Percentiles rank a stretch among this genome's conserved stretches.
phyloP scores from a whole-genome alignment of 345 rosid genomes.

The Acer campestre region DNA sequence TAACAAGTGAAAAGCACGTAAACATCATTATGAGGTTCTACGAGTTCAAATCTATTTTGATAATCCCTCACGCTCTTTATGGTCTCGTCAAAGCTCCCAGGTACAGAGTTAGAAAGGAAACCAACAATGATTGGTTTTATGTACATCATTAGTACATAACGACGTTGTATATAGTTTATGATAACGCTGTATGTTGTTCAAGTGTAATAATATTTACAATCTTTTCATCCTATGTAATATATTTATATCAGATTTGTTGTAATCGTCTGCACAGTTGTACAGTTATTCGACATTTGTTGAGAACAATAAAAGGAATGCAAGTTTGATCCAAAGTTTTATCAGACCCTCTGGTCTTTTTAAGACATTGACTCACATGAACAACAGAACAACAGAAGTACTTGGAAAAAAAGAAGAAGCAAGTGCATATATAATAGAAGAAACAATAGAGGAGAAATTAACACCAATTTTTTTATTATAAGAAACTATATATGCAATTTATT shows the following conservation, averaged over 20 bases:
- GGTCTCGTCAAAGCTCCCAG: slow-evolving; percentile 27
- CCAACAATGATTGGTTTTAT: background rate
- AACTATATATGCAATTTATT: background rate
- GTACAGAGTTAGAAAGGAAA: background rate
- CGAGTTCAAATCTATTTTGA: slow-evolving; percentile 54
- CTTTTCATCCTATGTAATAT: background rate
- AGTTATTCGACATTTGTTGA: background rate
- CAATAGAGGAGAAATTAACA: background rate
- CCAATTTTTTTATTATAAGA: background rate
- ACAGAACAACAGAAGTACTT: background rate
- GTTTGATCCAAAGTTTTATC: background rate
- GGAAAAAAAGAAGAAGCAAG: background rate
- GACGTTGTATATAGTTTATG: slow-evolving; percentile 9
- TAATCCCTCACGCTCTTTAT: slow-evolving; percentile 33
- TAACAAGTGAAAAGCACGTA: background rate
- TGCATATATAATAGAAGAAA: background rate
- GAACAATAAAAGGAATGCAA: background rate
- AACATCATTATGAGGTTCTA: slow-evolving; percentile 66
- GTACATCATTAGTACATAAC: background rate
- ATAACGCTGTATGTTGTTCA: slow-evolving; percentile 1
- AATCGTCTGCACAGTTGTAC: background rate
- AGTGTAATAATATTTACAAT: background rate
- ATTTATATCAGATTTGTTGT: background rate
- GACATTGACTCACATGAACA: too few relatives aligned
- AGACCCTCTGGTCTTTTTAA: too few relatives aligned